phyloP scores from a whole-genome alignment of 2,329 filamentous ascomycete genomes.

The Colletotrichum orbiculare region DNA sequence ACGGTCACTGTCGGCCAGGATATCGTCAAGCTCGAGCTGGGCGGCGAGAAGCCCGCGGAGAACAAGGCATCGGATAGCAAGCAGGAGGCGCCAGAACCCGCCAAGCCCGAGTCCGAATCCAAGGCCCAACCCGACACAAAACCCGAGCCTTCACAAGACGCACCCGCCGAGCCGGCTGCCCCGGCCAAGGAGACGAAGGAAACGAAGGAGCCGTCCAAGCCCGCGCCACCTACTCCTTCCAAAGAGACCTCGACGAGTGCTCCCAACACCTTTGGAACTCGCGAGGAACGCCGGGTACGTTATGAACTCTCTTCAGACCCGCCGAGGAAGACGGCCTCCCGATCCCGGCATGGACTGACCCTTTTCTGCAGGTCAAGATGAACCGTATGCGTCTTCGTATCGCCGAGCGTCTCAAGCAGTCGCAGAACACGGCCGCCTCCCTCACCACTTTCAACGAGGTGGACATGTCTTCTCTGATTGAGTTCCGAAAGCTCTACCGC shows the following conservation, averaged over 20 bases:
- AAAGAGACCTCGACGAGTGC: slow-evolving; percentile 42
- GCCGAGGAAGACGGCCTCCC: neutral
- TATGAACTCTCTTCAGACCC: neutral
- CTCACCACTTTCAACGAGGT: slow-evolving; percentile 99
- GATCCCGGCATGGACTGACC: neutral
- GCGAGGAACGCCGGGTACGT: slow-evolving; percentile 88
- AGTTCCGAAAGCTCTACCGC: slow-evolving; percentile 97
- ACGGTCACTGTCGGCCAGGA: slow-evolving; percentile 96
- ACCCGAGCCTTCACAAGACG: slow-evolving; percentile 52
- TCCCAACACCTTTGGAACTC: slow-evolving; percentile 70
- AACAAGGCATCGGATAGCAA: slow-evolving; percentile 17
- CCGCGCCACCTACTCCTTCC: slow-evolving; percentile 35
- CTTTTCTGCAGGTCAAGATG: slow-evolving; percentile 87
- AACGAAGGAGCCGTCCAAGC: slow-evolving; percentile 38
- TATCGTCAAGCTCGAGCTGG: slow-evolving; percentile 85
- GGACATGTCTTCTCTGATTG: slow-evolving; percentile 98
- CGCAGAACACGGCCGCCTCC: slow-evolving; percentile 97
- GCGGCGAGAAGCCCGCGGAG: slow-evolving; percentile 54
- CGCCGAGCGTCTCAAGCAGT: slow-evolving; percentile 97
- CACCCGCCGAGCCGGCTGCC: slow-evolving; percentile 36
- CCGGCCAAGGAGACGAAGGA: slow-evolving; percentile 35
- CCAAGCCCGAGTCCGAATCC: slow-evolving; percentile 31
- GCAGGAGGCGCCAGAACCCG: slow-evolving; percentile 25
- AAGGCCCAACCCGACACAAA: slow-evolving; percentile 46
- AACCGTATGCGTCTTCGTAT: slow-evolving; percentile 99